Evolutionary conservation across 192 early-diverging fungal species (phyloP), one percentile per base, ranked within the genome.

Genomic region (Umbelopsis vinacea): DNA sequence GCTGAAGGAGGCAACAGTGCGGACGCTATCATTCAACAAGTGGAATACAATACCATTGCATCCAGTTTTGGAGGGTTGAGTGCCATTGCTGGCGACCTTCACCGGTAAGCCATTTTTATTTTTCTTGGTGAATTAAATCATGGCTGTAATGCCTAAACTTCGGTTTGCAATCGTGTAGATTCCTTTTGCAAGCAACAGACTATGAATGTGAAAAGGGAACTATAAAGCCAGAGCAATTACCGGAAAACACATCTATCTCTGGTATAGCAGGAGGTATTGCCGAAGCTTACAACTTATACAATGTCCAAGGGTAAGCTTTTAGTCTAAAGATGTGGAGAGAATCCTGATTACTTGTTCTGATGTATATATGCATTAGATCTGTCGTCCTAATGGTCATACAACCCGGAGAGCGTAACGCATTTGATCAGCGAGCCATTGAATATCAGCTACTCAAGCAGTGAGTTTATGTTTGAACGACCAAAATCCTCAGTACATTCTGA

Each of bases 1-100:
- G 79, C 84, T 38, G 71, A 46, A 23, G 80, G 78, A 52, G 79
- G 79, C 2, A 78, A 81, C 4, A 79, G 74, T 12, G 81, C 81
- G 9, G 76, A 88, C n/a, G 75, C 87, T 35, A 78, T 79, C 33
- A 84, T 93, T 50, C 90, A 96, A 76, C 97, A 99, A 76, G 97
- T 99, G 2, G 97, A 99, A 71, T 90, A 97, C 73, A 99, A 99
- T 81, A 98, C 97, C 6, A 97, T 99, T 79, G 87, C 96, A 6
- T 84, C 92, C 7, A 94, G 92, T n/a, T 99, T 99, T 79, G 88
- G 91, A 14, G 89, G 91, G 72, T 83, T 99, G 17, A 94, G 93
- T 2, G 79, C 87, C 0, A 77, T 91, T 47, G 89, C 90, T 15
- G 82, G 84, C 19, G 85, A 96, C 52, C 81, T 98, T 37, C 97